Evolutionary conservation across 1,139 yeast genomes (phyloP), one percentile per base, ranked within the genome.

Genomic region (Ogataea hybrid): DNA sequence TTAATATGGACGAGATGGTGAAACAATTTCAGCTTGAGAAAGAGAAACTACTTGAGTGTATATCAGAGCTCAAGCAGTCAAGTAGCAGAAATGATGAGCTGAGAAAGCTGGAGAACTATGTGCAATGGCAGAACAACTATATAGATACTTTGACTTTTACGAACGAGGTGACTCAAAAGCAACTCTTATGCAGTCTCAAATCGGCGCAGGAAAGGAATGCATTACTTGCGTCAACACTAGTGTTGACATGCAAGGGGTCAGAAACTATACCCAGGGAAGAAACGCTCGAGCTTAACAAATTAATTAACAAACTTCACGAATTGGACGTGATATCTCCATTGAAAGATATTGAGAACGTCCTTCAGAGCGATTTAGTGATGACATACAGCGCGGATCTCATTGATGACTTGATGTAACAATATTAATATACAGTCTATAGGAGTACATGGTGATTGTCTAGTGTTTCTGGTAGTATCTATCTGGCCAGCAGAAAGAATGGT

Each of bases 81-180:
- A 22, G 28, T 9, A 9, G 32, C n/a, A 28, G 12, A 30, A 34
- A 35, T 28, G 39, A 35, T 27, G 48, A 41, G 7, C 31, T 45
- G 6, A 48, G 35, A 27, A 49, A 44, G 33, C 40, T 54, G 14
- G 50, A 54, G 28, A 54, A 54, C 30, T 47, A 48, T 37, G 45
- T 52, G 20, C 32, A 32, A 8, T 54, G 56, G 56, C 57, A 54
- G 33, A 44, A 53, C 32, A 39, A 51, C 14, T 54, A 53, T 36
- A 51, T 53, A 12, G 50, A 47, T 1, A 45, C 49, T 1, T 31
- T 52, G 23, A 32, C 44, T 6, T 52, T 54, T 22, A 47, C 56
- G n/a, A 42, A 42, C 14, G 23, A 16, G 11, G 39, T 50, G 8
- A 43, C 47, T 10, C 28, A 44, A 4, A 39, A 29, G 12, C 42